Percentiles rank a stretch among this genome's conserved stretches.
Conservation (phyloP, 805 yeast genomes). For the Candida silvatica region DNA sequence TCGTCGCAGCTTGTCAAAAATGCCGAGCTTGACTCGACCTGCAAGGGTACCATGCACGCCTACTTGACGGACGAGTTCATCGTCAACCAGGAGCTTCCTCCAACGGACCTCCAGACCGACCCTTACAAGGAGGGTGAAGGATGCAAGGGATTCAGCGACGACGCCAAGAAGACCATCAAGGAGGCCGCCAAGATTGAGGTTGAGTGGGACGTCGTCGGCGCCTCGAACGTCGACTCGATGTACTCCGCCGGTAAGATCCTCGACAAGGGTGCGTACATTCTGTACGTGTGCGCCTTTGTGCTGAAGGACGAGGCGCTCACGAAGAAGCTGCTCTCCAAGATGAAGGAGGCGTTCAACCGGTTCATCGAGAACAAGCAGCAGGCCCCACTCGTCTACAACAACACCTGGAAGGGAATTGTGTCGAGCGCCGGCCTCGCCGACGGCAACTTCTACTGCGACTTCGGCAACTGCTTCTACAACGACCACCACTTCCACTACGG, state of each 20-base stretch:
- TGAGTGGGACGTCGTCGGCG: conserved; percentile 40
- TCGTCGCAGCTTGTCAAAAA: conserved; percentile 15
- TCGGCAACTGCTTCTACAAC: conserved; percentile 70
- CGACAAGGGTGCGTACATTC: conserved; percentile 84
- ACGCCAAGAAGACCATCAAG: conserved; percentile 31
- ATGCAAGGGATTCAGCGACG: conserved; percentile 25
- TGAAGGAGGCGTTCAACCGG: conserved; percentile 61
- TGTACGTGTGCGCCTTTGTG: conserved; percentile 63
- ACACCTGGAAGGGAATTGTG: conserved; percentile 68
- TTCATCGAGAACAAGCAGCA: conserved; percentile 64
- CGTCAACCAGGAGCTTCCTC: conserved; percentile 23
- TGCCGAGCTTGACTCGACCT: conserved; percentile 38
- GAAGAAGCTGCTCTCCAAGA: conserved; percentile 37
- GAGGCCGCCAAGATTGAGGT: conserved; percentile 45
- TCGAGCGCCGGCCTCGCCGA: conserved; percentile 48
- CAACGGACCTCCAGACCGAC: conserved; percentile 31
- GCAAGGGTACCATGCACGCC: conserved; percentile 45
- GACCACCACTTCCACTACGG: conserved; percentile 90
- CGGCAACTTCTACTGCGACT: conserved; percentile 36
- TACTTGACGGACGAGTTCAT: conserved; percentile 27
- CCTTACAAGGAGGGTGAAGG: conserved; percentile 50
- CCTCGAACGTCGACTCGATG: conserved; percentile 74
- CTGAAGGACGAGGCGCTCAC: conserved; percentile 50
- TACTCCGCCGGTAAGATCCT: conserved; percentile 82
- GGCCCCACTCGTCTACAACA: conserved; percentile 72